phyloP scores from a whole-genome alignment of 208 protist species.

The Tritrichomonas foetus region DNA sequence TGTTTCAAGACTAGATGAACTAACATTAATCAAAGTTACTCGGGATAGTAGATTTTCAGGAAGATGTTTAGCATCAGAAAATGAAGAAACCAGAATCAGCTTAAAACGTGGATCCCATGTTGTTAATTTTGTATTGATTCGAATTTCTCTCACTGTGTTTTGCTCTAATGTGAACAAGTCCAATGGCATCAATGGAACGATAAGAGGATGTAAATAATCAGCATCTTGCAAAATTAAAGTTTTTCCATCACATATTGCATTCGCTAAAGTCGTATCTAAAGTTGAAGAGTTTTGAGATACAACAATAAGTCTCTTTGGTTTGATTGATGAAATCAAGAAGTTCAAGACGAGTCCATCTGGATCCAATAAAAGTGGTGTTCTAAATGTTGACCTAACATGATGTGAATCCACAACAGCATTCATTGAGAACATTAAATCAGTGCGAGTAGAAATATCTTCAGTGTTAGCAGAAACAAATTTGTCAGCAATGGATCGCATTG shows the following conservation, averaged over 20 bases:
- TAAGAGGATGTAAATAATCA: neutral
- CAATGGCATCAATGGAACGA: neutral
- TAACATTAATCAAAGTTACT: neutral
- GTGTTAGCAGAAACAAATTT: neutral
- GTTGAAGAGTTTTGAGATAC: neutral
- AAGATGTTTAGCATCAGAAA: neutral
- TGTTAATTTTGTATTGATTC: neutral
- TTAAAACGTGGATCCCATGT: conserved; percentile 16
- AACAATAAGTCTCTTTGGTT: conserved; percentile 11
- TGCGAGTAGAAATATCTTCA: neutral
- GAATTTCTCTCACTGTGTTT: neutral
- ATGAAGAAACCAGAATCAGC: neutral
- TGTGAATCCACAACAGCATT: neutral
- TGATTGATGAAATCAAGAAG: neutral
- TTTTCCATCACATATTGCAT: neutral
- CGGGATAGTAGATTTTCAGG: neutral
- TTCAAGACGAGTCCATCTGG: neutral
- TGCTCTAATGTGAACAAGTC: neutral
- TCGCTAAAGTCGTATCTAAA: neutral
- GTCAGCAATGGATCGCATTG: neutral
- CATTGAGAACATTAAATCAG: neutral
- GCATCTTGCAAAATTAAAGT: neutral
- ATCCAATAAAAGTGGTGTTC: neutral
- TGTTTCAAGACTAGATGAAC: neutral
- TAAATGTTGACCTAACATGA: neutral